These are phyloP conservation scores for Cetradonia linearis DNA, from an alignment of 495 filamentous ascomycete genomes.

Conservation along the genomic window DNA sequence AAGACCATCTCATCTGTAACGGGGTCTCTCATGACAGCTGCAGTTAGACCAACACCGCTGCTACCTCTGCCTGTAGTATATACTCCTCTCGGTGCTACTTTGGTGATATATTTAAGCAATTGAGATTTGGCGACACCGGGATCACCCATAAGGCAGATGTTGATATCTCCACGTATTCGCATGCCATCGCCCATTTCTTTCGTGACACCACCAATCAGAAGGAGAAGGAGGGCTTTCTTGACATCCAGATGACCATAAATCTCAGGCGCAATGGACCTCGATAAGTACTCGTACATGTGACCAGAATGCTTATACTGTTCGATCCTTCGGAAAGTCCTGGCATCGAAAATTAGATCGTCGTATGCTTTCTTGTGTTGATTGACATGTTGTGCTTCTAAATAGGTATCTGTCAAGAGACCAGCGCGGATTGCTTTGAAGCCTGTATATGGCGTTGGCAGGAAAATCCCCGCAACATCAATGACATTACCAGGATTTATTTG, in stretches of 20 bases:
- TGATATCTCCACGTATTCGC: conserved; percentile 96
- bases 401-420: conserved; percentile 90
- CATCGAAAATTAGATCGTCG: conserved; percentile 72
- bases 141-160: conserved; percentile 97
- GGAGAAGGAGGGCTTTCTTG: conserved; percentile 90
- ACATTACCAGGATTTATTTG: conserved; percentile 89
- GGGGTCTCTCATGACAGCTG: conserved; percentile 95
- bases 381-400: conserved; percentile 87
- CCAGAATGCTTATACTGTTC: conserved; percentile 69
- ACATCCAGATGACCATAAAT: conserved; percentile 95
- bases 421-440: conserved; percentile 95
- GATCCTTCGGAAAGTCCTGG: conserved; percentile 66
- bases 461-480: conserved; percentile 86
- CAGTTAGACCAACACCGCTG: conserved; percentile 93
- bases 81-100: conserved; percentile 92
- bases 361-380: conserved; percentile 97
- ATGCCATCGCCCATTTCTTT: conserved; percentile 98
- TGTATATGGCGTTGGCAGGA: conserved; percentile 93
- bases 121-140: conserved; percentile 99
- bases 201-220: conserved; percentile 90
- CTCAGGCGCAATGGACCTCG: conserved; percentile 92
- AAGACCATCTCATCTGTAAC: conserved; percentile 98
- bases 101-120: conserved; percentile 93
- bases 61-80: conserved; percentile 96
- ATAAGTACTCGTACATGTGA: conserved; percentile 86